Evolutionary conservation across 352 stramenopile species (phyloP), one percentile per base, ranked within the genome.

Genomic region (Halophytophthora batemanensis): DNA sequence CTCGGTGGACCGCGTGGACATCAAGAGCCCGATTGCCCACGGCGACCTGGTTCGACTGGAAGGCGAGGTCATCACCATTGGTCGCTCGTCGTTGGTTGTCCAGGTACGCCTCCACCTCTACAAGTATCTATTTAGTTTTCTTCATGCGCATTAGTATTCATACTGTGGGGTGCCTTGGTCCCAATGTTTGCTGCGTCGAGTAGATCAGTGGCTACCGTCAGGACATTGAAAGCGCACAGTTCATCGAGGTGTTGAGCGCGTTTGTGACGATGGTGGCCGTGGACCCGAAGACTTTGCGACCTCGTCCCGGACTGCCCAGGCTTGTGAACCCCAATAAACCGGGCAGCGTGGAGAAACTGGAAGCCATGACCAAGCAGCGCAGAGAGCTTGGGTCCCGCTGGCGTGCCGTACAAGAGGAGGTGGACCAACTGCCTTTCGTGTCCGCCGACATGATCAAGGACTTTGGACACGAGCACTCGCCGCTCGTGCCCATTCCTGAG

Each of bases 201-300:
- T 69, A 83, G 50, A 72, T 86, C 56, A 82, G 64, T 11, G 75
- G 75, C 28, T 86, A 81, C 53, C 72, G 75, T 31, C 64, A 81
- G 40, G 75, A 86, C 23, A 40, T 86, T 17, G 70, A 78, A 39
- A 74, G 72, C 4, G 69, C 65, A 14, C 60, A 78, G 57, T 84
- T 77, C 37, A 50, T 81, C 23, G 72, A 86, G 46, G 74, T 74
- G 19, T 57, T 84, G 21, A 73, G 69, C 31, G 75, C 75, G 11
- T 78, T 82, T 55, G 81, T 82, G 66, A 78, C 75, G 39, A 71
- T 68, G 23, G 75, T 86, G 21, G 75, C 75, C 29, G 59, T 84
- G 36, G 72, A 86, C 56, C 47, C 62, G 41, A 50, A 77, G 45
- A 69, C 80, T 34, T 68, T 79, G 58, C 70, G 72, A 1, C 72